Conservation (phyloP, 257 asterid genomes). For the Anisodus acutangulus region DNA sequence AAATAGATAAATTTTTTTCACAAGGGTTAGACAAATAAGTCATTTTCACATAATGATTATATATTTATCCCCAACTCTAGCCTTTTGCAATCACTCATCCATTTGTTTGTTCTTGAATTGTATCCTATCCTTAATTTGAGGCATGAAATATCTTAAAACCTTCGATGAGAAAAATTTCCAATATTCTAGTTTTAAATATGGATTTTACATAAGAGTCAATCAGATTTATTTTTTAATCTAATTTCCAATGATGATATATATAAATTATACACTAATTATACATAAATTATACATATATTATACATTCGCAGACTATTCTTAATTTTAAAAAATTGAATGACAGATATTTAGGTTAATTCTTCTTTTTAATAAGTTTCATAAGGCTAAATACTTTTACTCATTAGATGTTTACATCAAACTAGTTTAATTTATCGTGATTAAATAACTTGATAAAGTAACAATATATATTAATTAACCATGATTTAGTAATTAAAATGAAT, state of each 20-base stretch:
- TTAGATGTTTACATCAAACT: not conserved
- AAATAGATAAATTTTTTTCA: not conserved
- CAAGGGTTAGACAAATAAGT: not conserved
- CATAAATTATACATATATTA: too few species aligned
- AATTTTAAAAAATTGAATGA: too few species aligned
- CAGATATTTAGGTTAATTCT: too few species aligned
- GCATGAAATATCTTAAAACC: conserved; percentile 1
- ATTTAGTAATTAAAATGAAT: not conserved
- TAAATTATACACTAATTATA: too few species aligned
- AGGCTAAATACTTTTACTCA: too few species aligned
- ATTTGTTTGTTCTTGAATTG: not conserved
- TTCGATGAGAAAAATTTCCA: not conserved
- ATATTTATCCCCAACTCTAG: not conserved
- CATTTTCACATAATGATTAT: conserved; percentile 18
- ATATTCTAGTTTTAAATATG: not conserved
- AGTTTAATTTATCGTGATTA: not conserved
- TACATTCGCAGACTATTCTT: too few species aligned
- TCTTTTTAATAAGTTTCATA: not conserved
- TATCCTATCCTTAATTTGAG: not conserved
- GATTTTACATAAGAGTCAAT: too few species aligned
- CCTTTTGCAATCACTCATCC: not conserved
- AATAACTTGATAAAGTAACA: too few species aligned
- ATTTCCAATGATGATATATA: too few species aligned
- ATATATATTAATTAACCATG: too few species aligned
- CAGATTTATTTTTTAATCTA: too few species aligned